A percentile compares a stretch with the other conserved stretches of the same genome.
These are phyloP conservation scores for Ormosia semicastrata DNA, from an alignment of 306 rosid species.

Conservation along the genomic window DNA sequence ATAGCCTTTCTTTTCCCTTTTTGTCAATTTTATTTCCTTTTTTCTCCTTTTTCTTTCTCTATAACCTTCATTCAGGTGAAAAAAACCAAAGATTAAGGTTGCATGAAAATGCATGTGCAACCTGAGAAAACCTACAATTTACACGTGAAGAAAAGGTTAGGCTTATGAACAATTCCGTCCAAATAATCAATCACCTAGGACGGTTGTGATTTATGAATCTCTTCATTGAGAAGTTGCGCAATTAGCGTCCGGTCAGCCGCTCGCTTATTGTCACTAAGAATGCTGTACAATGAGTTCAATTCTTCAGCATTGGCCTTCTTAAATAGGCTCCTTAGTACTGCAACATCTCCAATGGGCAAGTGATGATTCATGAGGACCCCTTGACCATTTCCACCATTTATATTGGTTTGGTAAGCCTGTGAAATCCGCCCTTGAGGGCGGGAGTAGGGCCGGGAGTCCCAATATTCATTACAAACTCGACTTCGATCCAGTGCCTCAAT, in stretches of 20 bases:
- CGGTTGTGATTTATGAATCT: constrained; percentile 54
- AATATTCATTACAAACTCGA: constrained; percentile 78
- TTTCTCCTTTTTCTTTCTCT: constrained; percentile 28
- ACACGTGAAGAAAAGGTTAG: constrained; percentile 48
- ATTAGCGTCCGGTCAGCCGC: constrained; percentile 48
- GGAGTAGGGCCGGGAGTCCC: constrained; percentile 97
- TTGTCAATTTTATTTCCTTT: constrained; percentile 15
- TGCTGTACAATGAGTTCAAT: constrained; percentile 63
- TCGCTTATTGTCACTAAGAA: constrained; percentile 52
- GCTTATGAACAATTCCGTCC: constrained; percentile 31
- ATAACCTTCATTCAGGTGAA: constrained; percentile 31
- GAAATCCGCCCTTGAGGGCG: constrained; percentile 85
- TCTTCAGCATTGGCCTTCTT: constrained; percentile 75
- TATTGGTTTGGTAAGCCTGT: constrained; percentile 48
- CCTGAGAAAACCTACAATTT: constrained; percentile 54
- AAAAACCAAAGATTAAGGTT: constrained; percentile 46
- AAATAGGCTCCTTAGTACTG: constrained; percentile 50
- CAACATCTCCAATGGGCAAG: constrained; percentile 36
- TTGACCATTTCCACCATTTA: constrained; percentile 38
- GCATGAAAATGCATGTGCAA: constrained; percentile 44
- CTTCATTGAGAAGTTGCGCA: constrained; percentile 64
- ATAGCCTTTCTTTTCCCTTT: neutral
- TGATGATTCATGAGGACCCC: constrained; percentile 27
- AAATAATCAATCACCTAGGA: constrained; percentile 49
- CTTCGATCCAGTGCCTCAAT: constrained; percentile 85